These are phyloP conservation scores for Hygrocybe punicea DNA, from an alignment of 768 basidiomycete species.

Conservation along the genomic window DNA sequence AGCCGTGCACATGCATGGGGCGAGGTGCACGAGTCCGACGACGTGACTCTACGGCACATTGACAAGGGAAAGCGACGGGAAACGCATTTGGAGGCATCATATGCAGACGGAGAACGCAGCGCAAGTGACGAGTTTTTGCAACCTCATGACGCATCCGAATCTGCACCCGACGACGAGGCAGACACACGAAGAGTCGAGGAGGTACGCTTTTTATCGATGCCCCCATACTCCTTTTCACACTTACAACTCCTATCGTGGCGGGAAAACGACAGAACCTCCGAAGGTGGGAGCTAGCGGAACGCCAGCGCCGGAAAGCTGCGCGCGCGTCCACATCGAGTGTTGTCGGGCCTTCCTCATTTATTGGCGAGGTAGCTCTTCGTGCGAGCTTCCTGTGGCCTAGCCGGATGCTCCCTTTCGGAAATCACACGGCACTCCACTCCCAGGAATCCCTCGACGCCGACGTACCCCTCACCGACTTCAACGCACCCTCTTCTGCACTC, in stretches of 20 bases:
- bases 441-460: constrained; percentile 56
- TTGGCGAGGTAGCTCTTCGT: constrained; percentile 55
- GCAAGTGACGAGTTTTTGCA: constrained; percentile 26
- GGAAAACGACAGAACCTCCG: constrained; percentile 56
- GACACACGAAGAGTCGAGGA: constrained; percentile 72
- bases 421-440: constrained; percentile 47
- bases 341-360: constrained; percentile 41
- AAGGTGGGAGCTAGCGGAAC: constrained; percentile 75
- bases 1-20: constrained; percentile 29
- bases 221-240: constrained; percentile 5
- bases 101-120: constrained; percentile 8
- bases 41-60: constrained; percentile 6
- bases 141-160: constrained; percentile 31
- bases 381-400: constrained; percentile 57
- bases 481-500: constrained; percentile 39
- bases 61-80: constrained; percentile 12
- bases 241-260: constrained; percentile 1
- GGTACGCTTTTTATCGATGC: constrained; percentile 40
- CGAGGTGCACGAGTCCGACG: constrained; percentile 28
- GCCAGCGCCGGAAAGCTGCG: constrained; percentile 68
- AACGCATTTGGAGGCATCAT: constrained; percentile 28
- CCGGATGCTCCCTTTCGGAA: constrained; percentile 38
- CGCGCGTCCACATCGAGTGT: constrained; percentile 47
- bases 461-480: constrained; percentile 54
- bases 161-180: constrained; percentile 69